Evolutionary conservation across 345 rosid genomes (phyloP).

Genomic region (Moringa oleifera): DNA sequence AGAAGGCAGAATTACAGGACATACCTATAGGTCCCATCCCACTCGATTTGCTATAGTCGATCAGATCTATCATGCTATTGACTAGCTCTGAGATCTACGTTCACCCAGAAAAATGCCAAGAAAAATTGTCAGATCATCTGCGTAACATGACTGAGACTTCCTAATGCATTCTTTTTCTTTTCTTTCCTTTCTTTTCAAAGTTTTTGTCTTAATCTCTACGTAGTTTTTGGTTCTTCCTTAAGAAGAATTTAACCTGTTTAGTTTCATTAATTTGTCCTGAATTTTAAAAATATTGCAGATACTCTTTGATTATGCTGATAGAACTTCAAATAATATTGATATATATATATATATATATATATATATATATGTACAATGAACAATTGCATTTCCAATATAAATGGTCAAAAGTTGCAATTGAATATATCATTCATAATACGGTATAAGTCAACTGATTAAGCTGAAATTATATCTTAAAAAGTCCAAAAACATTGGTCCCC

Average conservation of each 20-base stretch:
- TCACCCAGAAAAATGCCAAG: not conserved
- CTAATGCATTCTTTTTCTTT: not conserved
- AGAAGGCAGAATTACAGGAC: slow-evolving; percentile 4
- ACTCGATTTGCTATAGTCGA: slow-evolving; percentile 66
- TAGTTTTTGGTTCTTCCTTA: no score
- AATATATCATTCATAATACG: no score
- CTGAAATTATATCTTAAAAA: no score
- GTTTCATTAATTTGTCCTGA: not conserved
- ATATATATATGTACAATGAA: no score
- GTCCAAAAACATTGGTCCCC: not conserved
- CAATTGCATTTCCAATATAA: not conserved
- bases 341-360: no score
- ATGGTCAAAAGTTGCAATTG: not conserved
- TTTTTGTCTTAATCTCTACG: no score
- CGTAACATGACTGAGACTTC: not conserved
- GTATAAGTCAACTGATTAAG: no score
- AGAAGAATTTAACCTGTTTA: not conserved
- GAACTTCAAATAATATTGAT: not conserved
- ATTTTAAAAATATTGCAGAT: not conserved
- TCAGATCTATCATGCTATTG: slow-evolving; percentile 74
- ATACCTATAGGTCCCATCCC: slow-evolving; percentile 75
- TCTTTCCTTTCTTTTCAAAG: no score
- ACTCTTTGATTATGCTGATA: no score
- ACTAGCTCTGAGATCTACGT: slow-evolving; percentile 81
- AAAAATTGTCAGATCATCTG: not conserved